Evolutionary conservation across 2,329 filamentous ascomycete genomes (phyloP).

Genomic region (Cytospora schulzeri): DNA sequence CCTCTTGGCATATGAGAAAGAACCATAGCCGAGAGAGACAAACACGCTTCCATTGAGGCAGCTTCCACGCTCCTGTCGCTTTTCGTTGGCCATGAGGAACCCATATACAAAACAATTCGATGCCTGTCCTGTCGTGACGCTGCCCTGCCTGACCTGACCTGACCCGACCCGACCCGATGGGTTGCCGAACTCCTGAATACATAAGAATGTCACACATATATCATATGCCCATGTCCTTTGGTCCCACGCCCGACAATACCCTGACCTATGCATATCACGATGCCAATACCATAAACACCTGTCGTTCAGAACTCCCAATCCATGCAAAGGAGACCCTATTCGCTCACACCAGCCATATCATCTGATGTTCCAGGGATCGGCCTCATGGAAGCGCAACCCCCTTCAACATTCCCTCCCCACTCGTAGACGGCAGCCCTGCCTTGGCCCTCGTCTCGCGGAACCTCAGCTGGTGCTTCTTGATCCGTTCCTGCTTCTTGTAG

Average conservation of each 20-base stretch:
- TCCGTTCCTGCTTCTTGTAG: constrained; percentile 47
- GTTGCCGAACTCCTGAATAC: not conserved
- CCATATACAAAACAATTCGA: constrained; percentile 4
- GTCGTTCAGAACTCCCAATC: not conserved
- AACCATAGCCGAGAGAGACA: not conserved
- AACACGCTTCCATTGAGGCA: constrained; percentile 8
- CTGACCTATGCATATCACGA: not conserved
- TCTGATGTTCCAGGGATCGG: too few species aligned
- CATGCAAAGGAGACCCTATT: not conserved
- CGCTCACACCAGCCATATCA: not conserved
- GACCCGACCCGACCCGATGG: constrained; percentile 1
- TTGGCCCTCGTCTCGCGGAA: constrained; percentile 18
- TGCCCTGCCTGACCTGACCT: not conserved
- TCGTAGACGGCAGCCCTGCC: not conserved
- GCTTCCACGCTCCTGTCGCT: constrained; percentile 16
- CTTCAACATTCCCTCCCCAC: constrained; percentile 7
- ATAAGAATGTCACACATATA: not conserved
- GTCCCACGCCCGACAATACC: not conserved
- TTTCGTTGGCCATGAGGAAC: not conserved
- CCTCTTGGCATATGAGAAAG: not conserved
- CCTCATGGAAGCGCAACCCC: constrained; percentile 14
- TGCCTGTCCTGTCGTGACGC: constrained; percentile 1
- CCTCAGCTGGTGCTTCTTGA: constrained; percentile 35
- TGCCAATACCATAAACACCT: not conserved
- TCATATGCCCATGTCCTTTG: not conserved